These are phyloP conservation scores for Lipomyces yamanashiensis DNA, from an alignment of 805 yeast genomes.

Conservation along the genomic window DNA sequence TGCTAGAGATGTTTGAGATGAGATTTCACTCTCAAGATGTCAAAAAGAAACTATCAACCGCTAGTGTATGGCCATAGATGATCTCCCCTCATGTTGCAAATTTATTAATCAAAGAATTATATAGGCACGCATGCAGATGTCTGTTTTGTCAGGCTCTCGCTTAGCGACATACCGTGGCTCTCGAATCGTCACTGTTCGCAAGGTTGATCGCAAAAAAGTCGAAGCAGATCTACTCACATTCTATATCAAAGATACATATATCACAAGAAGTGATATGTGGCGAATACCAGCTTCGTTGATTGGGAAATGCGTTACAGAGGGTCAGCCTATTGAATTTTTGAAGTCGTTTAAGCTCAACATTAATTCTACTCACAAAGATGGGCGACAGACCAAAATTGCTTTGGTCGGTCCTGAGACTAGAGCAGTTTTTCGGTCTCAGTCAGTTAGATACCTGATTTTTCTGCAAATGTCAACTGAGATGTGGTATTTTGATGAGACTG, in stretches of 20 bases:
- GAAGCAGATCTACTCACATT: conserved; percentile 79
- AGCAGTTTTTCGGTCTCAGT: conserved; percentile 86
- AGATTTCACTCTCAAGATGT: conserved; percentile 22
- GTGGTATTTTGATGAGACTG: conserved; percentile 98
- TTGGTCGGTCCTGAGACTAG: conserved; percentile 57
- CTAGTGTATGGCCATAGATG: conserved; percentile 5
- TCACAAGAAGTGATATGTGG: conserved; percentile 96
- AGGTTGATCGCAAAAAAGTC: conserved; percentile 24
- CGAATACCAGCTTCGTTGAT: conserved; percentile 64
- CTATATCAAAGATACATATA: conserved; percentile 74
- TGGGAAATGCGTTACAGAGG: conserved; percentile 66
- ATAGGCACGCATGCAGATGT: conserved; percentile 23
- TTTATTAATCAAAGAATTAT: background rate
- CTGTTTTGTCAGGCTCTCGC: conserved; percentile 31
- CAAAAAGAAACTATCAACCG: conserved; percentile 25
- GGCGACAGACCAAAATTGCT: conserved; percentile 29
- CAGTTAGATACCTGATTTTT: conserved; percentile 79
- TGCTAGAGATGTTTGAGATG: conserved; percentile 25
- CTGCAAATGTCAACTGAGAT: conserved; percentile 91
- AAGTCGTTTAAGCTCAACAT: conserved; percentile 66
- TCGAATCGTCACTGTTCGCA: conserved; percentile 25
- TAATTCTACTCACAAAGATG: conserved; percentile 53
- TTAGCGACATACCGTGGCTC: conserved; percentile 29
- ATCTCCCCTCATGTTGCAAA: background rate
- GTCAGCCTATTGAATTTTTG: conserved; percentile 67